Evolutionary conservation across 306 rosid genomes (phyloP).

Genomic region (Cyamopsis tetragonoloba): DNA sequence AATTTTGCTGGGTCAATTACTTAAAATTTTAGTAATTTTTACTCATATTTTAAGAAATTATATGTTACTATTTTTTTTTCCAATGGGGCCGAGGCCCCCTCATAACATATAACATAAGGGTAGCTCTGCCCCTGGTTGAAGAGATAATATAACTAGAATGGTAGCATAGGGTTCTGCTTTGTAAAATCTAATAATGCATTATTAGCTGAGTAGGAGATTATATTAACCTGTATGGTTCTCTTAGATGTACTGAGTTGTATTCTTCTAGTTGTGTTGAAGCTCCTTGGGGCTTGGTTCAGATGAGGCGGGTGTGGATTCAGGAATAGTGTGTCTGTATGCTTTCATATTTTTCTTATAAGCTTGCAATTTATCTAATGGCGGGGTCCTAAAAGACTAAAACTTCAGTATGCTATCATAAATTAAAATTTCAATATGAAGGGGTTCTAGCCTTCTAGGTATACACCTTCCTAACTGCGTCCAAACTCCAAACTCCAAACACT

Average conservation of each 20-base stretch:
- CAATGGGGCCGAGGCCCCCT: no score
- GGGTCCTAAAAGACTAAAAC: background rate
- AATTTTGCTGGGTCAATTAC: no score
- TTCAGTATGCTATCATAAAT: background rate
- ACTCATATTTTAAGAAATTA: no score
- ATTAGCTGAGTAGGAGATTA: background rate
- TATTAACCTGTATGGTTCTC: background rate
- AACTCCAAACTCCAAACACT: no score
- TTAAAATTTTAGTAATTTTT: no score
- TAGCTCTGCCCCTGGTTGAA: no score
- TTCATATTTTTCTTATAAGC: background rate
- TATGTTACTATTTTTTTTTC: no score
- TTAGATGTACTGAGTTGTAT: background rate
- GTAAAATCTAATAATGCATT: background rate
- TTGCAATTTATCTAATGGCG: background rate
- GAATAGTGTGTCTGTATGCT: background rate
- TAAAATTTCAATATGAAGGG: background rate
- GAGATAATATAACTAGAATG: background rate
- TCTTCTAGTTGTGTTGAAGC: background rate
- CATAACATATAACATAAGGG: no score
- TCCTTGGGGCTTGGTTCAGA: background rate
- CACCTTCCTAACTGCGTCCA: no score
- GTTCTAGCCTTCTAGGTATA: no score
- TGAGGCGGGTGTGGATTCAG: slow-evolving; percentile 3
- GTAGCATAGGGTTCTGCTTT: background rate